Conservation (phyloP, 2,329 filamentous ascomycete genomes). For the Aspergillus brunneoviolaceus region DNA sequence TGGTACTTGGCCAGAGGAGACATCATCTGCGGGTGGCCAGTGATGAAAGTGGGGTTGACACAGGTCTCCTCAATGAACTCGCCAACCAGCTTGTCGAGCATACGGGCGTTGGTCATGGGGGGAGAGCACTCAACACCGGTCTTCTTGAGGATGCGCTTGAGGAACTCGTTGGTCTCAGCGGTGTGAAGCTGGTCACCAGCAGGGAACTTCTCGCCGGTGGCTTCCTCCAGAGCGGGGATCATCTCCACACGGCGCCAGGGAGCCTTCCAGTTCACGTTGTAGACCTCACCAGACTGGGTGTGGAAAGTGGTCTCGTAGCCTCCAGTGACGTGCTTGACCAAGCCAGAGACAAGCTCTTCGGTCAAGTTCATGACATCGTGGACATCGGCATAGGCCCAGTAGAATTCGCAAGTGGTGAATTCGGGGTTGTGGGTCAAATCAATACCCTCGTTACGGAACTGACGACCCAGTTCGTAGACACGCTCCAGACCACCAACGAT, state of each 20-base stretch:
- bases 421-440: constrained; percentile 97
- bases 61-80: constrained; percentile 95
- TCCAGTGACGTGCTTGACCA: constrained; percentile 87
- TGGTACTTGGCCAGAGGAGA: constrained; percentile 96
- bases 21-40: constrained; percentile 84
- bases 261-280: constrained; percentile 92
- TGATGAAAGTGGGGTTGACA: constrained; percentile 90
- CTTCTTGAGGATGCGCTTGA: constrained; percentile 81
- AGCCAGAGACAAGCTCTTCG: constrained; percentile 84
- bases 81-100: constrained; percentile 92
- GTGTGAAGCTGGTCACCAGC: constrained; percentile 87
- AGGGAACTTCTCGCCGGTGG: constrained; percentile 90
- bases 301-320: constrained; percentile 82
- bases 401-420: constrained; percentile 97
- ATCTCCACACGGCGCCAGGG: constrained; percentile 95
- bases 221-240: constrained; percentile 89
- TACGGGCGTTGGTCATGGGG: constrained; percentile 88
- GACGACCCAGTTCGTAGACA: constrained; percentile 92
- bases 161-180: constrained; percentile 81
- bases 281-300: constrained; percentile 80
- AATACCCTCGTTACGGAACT: constrained; percentile 91
- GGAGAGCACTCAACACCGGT: constrained; percentile 85
- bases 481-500: constrained; percentile 91
- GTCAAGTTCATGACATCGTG: constrained; percentile 89
- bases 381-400: constrained; percentile 88